Evolutionary conservation across 768 basidiomycete genomes (phyloP).

Genomic region (Russula ochroleuca): DNA sequence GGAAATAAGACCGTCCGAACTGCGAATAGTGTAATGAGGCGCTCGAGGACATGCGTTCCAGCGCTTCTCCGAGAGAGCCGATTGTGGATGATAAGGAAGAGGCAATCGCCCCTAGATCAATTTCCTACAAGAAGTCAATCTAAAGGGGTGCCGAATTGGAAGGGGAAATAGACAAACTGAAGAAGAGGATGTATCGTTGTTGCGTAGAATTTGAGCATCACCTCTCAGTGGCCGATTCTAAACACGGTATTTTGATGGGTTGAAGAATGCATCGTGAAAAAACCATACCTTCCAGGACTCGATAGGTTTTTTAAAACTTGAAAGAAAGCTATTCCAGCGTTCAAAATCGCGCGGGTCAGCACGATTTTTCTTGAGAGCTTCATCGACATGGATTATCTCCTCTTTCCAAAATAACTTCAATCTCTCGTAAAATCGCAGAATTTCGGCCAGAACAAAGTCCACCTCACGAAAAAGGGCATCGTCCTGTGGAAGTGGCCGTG

Average conservation of each 20-base stretch:
- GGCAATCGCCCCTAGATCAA: background rate
- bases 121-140: background rate
- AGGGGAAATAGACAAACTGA: background rate
- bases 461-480: background rate
- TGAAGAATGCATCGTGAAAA: background rate
- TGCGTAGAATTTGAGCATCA: background rate
- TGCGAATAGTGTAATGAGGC: background rate
- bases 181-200: background rate
- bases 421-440: background rate
- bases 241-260: background rate
- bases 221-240: background rate
- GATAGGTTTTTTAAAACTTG: background rate
- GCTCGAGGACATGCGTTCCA: background rate
- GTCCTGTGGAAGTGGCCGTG: background rate
- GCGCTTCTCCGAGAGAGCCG: background rate
- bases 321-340: background rate
- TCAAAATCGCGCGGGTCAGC: background rate
- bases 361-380: background rate
- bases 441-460: background rate
- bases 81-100: background rate
- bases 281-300: background rate
- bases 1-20: background rate
- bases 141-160: background rate
- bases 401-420: background rate
- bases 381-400: background rate